Evolutionary conservation across 352 stramenopile species (phyloP).

Genomic region (Phytophthora constricta): DNA sequence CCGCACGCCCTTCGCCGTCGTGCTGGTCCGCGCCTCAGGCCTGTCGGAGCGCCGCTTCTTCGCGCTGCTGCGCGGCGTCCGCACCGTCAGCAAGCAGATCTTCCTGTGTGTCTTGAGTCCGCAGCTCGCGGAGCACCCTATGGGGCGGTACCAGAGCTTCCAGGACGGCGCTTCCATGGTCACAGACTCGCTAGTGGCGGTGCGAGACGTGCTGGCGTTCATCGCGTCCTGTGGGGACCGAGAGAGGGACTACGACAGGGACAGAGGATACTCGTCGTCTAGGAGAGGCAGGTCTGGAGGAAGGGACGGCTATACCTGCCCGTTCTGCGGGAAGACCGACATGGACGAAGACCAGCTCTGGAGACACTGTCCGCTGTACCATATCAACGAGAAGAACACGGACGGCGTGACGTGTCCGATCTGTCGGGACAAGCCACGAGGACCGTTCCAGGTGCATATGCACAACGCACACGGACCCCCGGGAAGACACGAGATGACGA

Average conservation of each 20-base stretch:
- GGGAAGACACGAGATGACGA: conserved; percentile 79
- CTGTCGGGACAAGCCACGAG: conserved; percentile 65
- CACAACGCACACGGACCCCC: conserved; percentile 86
- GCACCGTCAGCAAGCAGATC: conserved; percentile 81
- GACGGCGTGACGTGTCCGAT: conserved; percentile 78
- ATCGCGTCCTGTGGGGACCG: conserved; percentile 53
- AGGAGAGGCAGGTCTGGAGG: conserved; percentile 29
- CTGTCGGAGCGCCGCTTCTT: conserved; percentile 59
- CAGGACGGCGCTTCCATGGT: conserved; percentile 84
- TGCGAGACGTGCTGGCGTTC: conserved; percentile 72
- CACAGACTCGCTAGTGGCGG: conserved; percentile 68
- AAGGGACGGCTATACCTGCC: conserved; percentile 58
- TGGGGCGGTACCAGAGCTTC: conserved; percentile 80
- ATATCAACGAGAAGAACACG: conserved; percentile 88
- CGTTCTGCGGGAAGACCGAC: conserved; percentile 76
- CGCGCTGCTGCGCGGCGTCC: conserved; percentile 62
- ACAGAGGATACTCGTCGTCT: neutral
- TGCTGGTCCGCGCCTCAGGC: conserved; percentile 69
- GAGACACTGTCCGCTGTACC: conserved; percentile 83
- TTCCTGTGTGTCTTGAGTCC: conserved; percentile 88
- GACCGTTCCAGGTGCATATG: conserved; percentile 86
- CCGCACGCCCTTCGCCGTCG: conserved; percentile 66
- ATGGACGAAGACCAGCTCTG: conserved; percentile 86
- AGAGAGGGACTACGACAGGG: neutral
- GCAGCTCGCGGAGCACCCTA: conserved; percentile 72